phyloP scores from a whole-genome alignment of 441 rosid genomes.

The Rhodomyrtus psidioides region DNA sequence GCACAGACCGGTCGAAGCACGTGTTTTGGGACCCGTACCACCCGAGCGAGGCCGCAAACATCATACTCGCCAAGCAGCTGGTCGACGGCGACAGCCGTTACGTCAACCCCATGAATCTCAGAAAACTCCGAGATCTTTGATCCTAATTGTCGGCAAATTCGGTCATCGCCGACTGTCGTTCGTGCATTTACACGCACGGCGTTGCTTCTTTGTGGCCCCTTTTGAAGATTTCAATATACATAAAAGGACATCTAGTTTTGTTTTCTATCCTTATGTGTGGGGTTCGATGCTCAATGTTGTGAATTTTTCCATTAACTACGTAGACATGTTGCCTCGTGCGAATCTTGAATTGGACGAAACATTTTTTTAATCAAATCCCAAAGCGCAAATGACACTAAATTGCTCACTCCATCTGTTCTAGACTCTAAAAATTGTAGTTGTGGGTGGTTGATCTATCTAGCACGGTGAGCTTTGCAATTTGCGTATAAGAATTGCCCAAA shows the following conservation, averaged over 20 bases:
- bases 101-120: conserved; percentile 66
- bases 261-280: neutral
- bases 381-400: neutral
- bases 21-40: conserved; percentile 98
- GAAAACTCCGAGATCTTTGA: conserved; percentile 52
- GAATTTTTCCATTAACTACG: no score
- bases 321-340: neutral
- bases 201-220: neutral
- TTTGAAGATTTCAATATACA: neutral
- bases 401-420: neutral
- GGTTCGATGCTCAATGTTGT: neutral
- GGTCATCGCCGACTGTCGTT: no score
- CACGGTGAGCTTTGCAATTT: neutral
- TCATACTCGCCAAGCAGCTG: conserved; percentile 63
- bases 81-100: conserved; percentile 48
- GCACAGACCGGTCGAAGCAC: conserved; percentile 57
- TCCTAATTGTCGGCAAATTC: neutral
- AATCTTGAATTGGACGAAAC: neutral
- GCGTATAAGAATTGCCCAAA: neutral
- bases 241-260: neutral
- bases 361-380: neutral
- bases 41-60: conserved; percentile 90
- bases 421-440: neutral
- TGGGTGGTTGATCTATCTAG: neutral
- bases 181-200: neutral